Evolutionary conservation across 805 yeast genomes (phyloP), one percentile per base, ranked within the genome.

Genomic region (Starmerella bombi): DNA sequence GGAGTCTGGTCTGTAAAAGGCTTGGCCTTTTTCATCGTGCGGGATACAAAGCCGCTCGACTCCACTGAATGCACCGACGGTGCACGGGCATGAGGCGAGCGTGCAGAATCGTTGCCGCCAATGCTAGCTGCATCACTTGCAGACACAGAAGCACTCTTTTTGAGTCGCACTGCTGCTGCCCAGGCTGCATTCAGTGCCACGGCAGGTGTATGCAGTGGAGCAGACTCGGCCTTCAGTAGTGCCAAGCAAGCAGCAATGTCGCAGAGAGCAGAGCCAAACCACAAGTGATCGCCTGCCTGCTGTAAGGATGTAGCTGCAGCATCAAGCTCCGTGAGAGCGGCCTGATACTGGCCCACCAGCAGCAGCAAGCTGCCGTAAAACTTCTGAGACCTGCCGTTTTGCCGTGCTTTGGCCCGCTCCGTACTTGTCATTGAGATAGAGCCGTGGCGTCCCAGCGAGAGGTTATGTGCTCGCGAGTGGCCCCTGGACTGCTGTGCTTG

Each of bases 241-340:
- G 79, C 57, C 31, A 79, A 57, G 44, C 81, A 72, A 1, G 82
- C 74, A 0, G 79, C 80, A 9, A 85, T 62, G 0, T 86, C 83
- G 50, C 85, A 95, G n/a, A 88, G 56, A 0, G 94, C 75, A 22
- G 88, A 77, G 0, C 79, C 97, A 12, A 83, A 66, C 97, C 97
- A 91, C 7, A 91, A 62, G 51, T 72, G 71, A 56, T 91, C 98
- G 37, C 74, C 74, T 2, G 77, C 65, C 10, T 71, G 65, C 44
- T 73, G 74, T 40, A 84, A 60, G 19, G 70, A 61, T 2, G 63
- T 52, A 1, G 79, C 67, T 0, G 95, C 77, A 31, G 85, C 94
- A n/a, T 77, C 71, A 50, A 85, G 77, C 43, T 75, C 74, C 19
- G 67, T 64, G 40, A 86, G 56, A 0, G 96, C 93, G 42, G 76